phyloP scores from a whole-genome alignment of 106 monocot genomes.

The Phalaenopsis aphrodite region DNA sequence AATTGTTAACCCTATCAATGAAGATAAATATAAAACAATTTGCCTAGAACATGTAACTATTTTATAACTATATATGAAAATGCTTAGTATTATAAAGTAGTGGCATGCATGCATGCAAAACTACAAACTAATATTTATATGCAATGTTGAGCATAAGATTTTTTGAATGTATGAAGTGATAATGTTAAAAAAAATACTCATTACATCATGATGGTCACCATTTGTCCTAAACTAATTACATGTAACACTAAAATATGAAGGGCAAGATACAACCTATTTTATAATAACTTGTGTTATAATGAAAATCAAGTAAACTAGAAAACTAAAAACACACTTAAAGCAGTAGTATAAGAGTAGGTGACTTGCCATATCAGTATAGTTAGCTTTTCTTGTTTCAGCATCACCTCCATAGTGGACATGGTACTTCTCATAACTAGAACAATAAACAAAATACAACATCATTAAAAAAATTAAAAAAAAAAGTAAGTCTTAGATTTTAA shows the following conservation, averaged over 20 bases:
- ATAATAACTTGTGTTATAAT: background rate
- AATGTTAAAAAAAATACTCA: background rate
- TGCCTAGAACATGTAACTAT: no score
- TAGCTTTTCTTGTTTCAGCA: constrained; percentile 55
- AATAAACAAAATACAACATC: background rate
- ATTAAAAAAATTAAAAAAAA: background rate
- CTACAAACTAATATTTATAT: background rate
- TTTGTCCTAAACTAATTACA: background rate
- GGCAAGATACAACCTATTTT: background rate
- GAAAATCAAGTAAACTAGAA: background rate
- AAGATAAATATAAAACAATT: no score
- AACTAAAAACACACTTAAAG: background rate
- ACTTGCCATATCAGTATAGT: constrained; percentile 67
- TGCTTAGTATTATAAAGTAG: background rate
- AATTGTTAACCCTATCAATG: no score
- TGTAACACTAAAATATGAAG: background rate
- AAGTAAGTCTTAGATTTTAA: background rate
- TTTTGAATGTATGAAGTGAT: background rate
- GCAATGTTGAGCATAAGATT: background rate
- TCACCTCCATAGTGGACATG: constrained; percentile 59
- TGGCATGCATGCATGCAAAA: background rate
- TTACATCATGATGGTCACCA: background rate
- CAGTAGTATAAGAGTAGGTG: background rate
- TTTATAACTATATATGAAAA: background rate
- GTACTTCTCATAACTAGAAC: constrained; percentile 72